Percentiles rank a stretch among this genome's conserved stretches.
phyloP scores from a whole-genome alignment of 1,139 yeast species.

The Pichia inconspicua region DNA sequence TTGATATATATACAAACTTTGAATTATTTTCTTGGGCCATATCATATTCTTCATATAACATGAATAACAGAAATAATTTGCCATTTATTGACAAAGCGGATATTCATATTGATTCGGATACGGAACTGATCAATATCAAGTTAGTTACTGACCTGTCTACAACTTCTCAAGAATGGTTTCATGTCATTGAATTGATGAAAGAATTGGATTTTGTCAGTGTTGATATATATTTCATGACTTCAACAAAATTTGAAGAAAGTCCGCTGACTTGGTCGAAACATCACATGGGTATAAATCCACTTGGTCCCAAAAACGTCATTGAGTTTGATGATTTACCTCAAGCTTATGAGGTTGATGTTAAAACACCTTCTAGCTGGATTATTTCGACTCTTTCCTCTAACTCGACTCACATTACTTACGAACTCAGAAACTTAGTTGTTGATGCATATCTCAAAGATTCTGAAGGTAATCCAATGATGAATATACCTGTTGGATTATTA shows the following conservation, averaged over 20 bases:
- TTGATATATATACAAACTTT: slow-evolving; percentile 38
- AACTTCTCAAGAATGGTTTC: slow-evolving; percentile 52
- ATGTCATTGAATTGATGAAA: slow-evolving; percentile 34
- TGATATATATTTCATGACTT: slow-evolving; percentile 55
- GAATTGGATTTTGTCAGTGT: slow-evolving; percentile 39
- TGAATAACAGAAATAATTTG: background rate
- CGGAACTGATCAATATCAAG: slow-evolving; percentile 37
- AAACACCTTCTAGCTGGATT: slow-evolving; percentile 63
- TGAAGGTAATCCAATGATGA: background rate
- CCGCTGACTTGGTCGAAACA: slow-evolving; percentile 31
- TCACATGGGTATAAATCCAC: slow-evolving; percentile 32
- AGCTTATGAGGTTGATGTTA: slow-evolving; percentile 50
- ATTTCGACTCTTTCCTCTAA: slow-evolving; percentile 28
- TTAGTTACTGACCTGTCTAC: slow-evolving; percentile 60
- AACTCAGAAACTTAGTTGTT: background rate
- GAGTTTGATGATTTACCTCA: slow-evolving; percentile 40
- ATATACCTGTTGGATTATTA: background rate
- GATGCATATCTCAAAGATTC: background rate
- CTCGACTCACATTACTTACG: background rate
- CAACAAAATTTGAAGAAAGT: slow-evolving; percentile 31
- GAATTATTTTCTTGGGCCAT: slow-evolving; percentile 39
- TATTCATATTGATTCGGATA: slow-evolving; percentile 1
- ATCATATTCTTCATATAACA: slow-evolving; percentile 31
- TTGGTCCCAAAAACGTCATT: slow-evolving; percentile 17
- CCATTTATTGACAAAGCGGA: background rate